phyloP scores from a whole-genome alignment of 2,329 filamentous ascomycete species.

The Colletotrichum tamarilloi region DNA sequence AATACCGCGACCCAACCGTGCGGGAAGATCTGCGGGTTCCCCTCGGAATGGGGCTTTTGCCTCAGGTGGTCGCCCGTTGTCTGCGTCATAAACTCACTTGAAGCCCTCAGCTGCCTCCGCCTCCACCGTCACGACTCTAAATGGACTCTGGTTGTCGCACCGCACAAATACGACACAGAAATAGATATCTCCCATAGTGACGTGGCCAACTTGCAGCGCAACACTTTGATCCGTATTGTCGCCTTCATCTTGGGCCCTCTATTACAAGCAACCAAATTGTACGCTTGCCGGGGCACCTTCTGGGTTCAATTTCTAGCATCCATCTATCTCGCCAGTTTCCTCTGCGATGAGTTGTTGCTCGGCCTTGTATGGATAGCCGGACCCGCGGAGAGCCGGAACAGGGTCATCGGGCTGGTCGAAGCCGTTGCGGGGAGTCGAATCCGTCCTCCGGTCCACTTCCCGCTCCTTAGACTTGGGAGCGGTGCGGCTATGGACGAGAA shows the following conservation, averaged over 20 bases:
- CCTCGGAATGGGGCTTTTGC: neutral
- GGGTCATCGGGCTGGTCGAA: constrained; percentile 5
- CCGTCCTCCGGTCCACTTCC: neutral
- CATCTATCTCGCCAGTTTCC: neutral
- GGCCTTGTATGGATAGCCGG: neutral
- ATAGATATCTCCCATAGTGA: neutral
- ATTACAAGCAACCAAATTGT: neutral
- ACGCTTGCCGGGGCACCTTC: constrained; percentile 1
- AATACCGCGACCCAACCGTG: neutral
- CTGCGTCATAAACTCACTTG: constrained; percentile 3
- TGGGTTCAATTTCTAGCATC: neutral
- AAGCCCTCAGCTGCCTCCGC: constrained; percentile 1
- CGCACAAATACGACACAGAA: constrained; percentile 5
- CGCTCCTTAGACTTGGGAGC: no score
- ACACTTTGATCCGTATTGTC: neutral
- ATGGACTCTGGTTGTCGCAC: neutral
- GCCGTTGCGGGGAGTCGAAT: neutral
- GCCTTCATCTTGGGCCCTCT: neutral
- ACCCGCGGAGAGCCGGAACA: neutral
- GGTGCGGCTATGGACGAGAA: neutral
- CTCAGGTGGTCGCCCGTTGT: constrained; percentile 10
- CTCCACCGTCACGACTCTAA: neutral
- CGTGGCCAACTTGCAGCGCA: constrained; percentile 7
- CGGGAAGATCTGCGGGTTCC: constrained; percentile 4
- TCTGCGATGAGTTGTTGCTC: neutral